Evolutionary conservation across 2,329 filamentous ascomycete species (phyloP).

Genomic region (Annulohypoxylon truncatum): DNA sequence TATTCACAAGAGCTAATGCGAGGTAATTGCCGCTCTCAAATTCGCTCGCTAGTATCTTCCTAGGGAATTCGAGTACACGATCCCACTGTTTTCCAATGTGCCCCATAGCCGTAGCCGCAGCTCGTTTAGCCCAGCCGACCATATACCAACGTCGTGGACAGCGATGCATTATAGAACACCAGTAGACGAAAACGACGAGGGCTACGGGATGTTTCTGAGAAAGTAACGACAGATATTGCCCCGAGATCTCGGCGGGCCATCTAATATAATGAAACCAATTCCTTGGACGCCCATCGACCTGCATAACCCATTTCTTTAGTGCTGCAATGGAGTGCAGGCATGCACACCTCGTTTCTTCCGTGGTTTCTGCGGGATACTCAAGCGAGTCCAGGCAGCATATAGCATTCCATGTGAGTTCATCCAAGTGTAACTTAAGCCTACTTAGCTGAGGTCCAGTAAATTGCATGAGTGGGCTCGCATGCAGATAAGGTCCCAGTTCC

Average conservation of each 20-base stretch:
- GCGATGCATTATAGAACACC: constrained; percentile 44
- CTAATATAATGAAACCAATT: constrained; percentile 42
- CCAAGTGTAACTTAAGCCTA: not conserved
- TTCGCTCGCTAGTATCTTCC: not conserved
- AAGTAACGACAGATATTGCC: constrained; percentile 39
- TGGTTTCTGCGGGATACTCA: constrained; percentile 13
- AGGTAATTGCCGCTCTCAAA: not conserved
- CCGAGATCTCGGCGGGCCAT: constrained; percentile 41
- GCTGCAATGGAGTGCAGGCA: constrained; percentile 33
- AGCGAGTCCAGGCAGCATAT: constrained; percentile 24
- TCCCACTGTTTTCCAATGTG: constrained; percentile 31
- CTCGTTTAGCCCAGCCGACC: constrained; percentile 40
- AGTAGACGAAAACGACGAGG: constrained; percentile 42
- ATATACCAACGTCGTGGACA: constrained; percentile 43
- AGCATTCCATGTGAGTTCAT: constrained; percentile 19
- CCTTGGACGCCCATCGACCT: constrained; percentile 29
- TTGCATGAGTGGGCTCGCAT: constrained; percentile 31
- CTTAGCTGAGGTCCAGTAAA: constrained; percentile 6
- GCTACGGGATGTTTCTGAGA: constrained; percentile 34
- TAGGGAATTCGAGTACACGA: constrained; percentile 29
- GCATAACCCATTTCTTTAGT: constrained; percentile 38
- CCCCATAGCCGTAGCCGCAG: constrained; percentile 36
- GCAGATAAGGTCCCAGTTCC: constrained; percentile 34
- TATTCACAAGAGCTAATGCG: not conserved
- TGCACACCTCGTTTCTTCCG: constrained; percentile 18